These are phyloP conservation scores for Lactuca saligna DNA, from an alignment of 129 eudicot species.

Conservation along the genomic window DNA sequence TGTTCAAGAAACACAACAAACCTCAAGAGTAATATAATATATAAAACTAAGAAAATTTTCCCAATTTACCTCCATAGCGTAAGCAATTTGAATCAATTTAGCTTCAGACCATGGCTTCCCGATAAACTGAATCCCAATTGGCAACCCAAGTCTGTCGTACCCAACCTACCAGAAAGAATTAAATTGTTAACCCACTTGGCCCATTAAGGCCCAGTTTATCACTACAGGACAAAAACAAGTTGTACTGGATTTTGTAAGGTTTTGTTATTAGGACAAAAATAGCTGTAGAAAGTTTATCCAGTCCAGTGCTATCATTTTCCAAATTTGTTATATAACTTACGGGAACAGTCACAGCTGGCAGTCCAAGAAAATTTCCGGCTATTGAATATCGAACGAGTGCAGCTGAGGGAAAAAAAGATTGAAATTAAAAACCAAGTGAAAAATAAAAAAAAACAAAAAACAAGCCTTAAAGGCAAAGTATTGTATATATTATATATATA, in stretches of 20 bases:
- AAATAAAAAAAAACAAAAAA: background rate
- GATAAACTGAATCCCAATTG: slow-evolving; percentile 89
- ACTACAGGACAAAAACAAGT: background rate
- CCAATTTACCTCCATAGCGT: slow-evolving; percentile 59
- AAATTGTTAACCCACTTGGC: slow-evolving; percentile 9
- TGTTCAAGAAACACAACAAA: background rate
- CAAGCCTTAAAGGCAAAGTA: background rate
- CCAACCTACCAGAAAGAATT: slow-evolving; percentile 57
- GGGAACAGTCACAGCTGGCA: slow-evolving; percentile 95
- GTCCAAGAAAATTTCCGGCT: slow-evolving; percentile 91
- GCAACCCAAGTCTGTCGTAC: slow-evolving; percentile 73
- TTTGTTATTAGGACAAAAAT: too few species aligned
- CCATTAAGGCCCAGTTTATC: background rate
- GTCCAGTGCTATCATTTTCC: background rate
- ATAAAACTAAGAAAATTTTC: background rate
- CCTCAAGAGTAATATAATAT: background rate
- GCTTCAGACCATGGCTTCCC: slow-evolving; percentile 98
- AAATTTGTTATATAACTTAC: slow-evolving; percentile 28
- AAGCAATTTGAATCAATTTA: slow-evolving; percentile 62
- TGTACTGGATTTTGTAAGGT: too few species aligned
- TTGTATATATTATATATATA: too few species aligned
- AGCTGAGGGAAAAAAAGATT: slow-evolving; percentile 41
- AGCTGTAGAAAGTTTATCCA: too few species aligned
- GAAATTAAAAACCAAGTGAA: background rate
- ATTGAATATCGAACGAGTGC: slow-evolving; percentile 84